Evolutionary conservation across 768 basidiomycete genomes (phyloP).

Genomic region (Lactarius hengduanensis): DNA sequence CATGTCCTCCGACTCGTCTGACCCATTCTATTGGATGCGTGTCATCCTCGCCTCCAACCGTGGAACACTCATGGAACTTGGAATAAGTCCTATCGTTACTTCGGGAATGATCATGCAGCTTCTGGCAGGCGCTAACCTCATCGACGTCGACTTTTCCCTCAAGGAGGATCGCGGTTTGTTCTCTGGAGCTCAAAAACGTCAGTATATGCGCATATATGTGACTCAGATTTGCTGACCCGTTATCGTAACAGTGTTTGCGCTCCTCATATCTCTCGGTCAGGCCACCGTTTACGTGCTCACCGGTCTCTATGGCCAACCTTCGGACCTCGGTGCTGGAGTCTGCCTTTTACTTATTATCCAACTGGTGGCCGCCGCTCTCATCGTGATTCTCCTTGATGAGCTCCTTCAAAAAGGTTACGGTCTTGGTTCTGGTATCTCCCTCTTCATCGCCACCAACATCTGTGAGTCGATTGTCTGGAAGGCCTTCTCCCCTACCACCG

Average conservation of each 20-base stretch:
- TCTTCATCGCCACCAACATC: conserved; percentile 99
- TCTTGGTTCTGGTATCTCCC: conserved; percentile 96
- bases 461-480: conserved; percentile 99
- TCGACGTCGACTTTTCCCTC: conserved; percentile 95
- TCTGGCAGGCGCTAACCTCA: conserved; percentile 93
- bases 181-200: conserved; percentile 95
- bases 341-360: conserved; percentile 97
- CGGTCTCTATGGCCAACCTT: conserved; percentile 93
- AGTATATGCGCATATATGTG: conserved; percentile 35
- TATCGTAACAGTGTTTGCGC: conserved; percentile 75
- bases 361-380: conserved; percentile 88
- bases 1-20: conserved; percentile 98
- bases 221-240: conserved; percentile 3
- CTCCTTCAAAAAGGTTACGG: conserved; percentile 99
- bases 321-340: conserved; percentile 93
- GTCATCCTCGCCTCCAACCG: conserved; percentile 98
- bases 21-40: conserved; percentile 99
- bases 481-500: conserved; percentile 95
- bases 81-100: conserved; percentile 96
- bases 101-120: conserved; percentile 99
- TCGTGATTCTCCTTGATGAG: conserved; percentile 98
- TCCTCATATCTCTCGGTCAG: conserved; percentile 95
- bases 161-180: conserved; percentile 98
- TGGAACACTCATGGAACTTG: conserved; percentile 98
- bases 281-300: conserved; percentile 96